These are phyloP conservation scores for Talaromyces nanjingensis DNA, from an alignment of 495 filamentous ascomycete species.

Conservation along the genomic window DNA sequence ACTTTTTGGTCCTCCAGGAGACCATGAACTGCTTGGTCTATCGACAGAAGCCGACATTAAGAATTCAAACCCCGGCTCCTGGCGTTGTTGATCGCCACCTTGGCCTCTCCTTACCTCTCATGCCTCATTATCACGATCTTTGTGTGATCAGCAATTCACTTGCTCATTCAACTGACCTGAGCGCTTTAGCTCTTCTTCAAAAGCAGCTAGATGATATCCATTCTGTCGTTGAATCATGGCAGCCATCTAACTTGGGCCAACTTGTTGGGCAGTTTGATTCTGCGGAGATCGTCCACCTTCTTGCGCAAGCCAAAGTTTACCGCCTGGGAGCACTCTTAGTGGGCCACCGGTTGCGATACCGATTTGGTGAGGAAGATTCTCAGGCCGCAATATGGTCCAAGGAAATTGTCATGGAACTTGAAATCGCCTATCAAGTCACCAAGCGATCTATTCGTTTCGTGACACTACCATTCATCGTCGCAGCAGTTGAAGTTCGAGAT, in stretches of 20 bases:
- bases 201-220: conserved; percentile 21
- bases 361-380: conserved; percentile 11
- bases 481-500: conserved; percentile 4
- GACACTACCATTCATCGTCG: not conserved
- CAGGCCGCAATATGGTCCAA: conserved; percentile 3
- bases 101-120: conserved; percentile 23
- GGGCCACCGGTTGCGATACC: conserved; percentile 27
- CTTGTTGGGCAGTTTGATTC: conserved; percentile 14
- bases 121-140: conserved; percentile 26
- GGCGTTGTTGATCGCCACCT: conserved; percentile 23
- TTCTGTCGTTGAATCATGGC: conserved; percentile 19
- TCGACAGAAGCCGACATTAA: not conserved
- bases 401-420: conserved; percentile 4
- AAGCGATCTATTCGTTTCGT: conserved; percentile 3
- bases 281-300: conserved; percentile 21
- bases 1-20: conserved; percentile 1
- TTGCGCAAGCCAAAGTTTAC: conserved; percentile 27
- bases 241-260: conserved; percentile 9
- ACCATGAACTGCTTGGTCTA: conserved; percentile 5
- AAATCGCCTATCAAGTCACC: not conserved
- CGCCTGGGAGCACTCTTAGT: conserved; percentile 23
- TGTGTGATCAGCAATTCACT: conserved; percentile 22
- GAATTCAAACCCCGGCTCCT: not conserved
- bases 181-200: conserved; percentile 1
- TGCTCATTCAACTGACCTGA: conserved; percentile 6